Evolutionary conservation across 768 basidiomycete species (phyloP), one percentile per base, ranked within the genome.

Genomic region (Cystofilobasidium macerans): DNA sequence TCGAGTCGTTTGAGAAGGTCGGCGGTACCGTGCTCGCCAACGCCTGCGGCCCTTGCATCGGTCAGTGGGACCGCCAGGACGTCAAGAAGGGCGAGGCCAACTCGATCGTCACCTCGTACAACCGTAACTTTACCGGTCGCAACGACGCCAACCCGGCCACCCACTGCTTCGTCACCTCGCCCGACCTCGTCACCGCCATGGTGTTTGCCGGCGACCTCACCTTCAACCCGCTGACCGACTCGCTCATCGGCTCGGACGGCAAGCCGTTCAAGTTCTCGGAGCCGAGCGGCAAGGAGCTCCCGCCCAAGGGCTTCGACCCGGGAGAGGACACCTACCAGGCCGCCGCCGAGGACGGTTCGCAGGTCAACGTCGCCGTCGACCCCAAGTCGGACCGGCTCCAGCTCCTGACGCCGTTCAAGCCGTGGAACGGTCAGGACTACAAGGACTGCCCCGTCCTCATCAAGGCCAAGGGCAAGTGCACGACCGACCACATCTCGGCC

Each of bases 91-190:
- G 94, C 74, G 89, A 88, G 72, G 80, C 83, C 72, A 99, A 98
- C 84, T 94, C 95, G 53, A 99, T 98, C 81, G 89, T 99, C 78
- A 94, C 94, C 61, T 97, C 93, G 24, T 99, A 99, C 84, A 99
- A 99, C 85, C 93, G 95, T 77, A 99, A 99, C 86, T 99, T 99
- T 81, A 98, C 95, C 71, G 95, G 94, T 65, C 91, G 95, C 75
- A 99, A 99, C 78, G 95, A 98, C 73, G 93, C 95, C 72, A 98
- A 99, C 84, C 92, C 94, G 26, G 92, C 92, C 69, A 99, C 95
- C 36, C 95, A 98, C 78, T 75, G 75, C 62, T 77, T 77, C 67
- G 76, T 77, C 62, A 73, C 76, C 60, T 77, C 76, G 45, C 76
- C 76, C 56, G 76, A 76, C 69, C 69, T 99, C 76, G 94, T 97